phyloP scores from a whole-genome alignment of 495 filamentous ascomycete genomes.

The Neurospora sp. region DNA sequence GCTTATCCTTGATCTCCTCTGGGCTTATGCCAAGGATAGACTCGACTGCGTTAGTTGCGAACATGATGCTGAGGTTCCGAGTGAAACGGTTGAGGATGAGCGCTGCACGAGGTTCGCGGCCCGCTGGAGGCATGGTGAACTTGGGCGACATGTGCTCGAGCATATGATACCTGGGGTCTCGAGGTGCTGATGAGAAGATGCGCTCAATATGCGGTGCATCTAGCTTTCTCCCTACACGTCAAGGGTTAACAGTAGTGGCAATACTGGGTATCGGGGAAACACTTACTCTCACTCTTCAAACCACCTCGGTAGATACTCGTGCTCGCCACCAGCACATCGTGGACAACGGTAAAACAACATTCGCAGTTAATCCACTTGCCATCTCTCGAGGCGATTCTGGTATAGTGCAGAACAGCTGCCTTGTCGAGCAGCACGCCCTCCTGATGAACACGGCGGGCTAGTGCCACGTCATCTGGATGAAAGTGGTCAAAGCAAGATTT shows the following conservation, averaged over 20 bases:
- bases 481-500: slow-evolving; percentile 82
- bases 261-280: neutral
- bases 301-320: slow-evolving; percentile 69
- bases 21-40: slow-evolving; percentile 61
- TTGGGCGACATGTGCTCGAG: slow-evolving; percentile 73
- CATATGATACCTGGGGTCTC: slow-evolving; percentile 87
- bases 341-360: slow-evolving; percentile 81
- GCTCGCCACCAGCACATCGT: slow-evolving; percentile 77
- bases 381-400: slow-evolving; percentile 54
- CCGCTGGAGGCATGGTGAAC: slow-evolving; percentile 56
- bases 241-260: slow-evolving; percentile 1
- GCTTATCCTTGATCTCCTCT: slow-evolving; percentile 55
- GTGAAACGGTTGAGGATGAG: slow-evolving; percentile 85
- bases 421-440: slow-evolving; percentile 71
- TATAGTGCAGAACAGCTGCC: slow-evolving; percentile 76
- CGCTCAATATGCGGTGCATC: slow-evolving; percentile 70
- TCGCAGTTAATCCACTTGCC: slow-evolving; percentile 75
- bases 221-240: slow-evolving; percentile 54
- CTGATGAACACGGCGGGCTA: slow-evolving; percentile 62
- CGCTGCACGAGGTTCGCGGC: slow-evolving; percentile 72
- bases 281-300: slow-evolving; percentile 63
- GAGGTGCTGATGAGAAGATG: slow-evolving; percentile 70
- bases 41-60: slow-evolving; percentile 64
- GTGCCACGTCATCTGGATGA: slow-evolving; percentile 68
- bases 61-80: slow-evolving; percentile 74